Base-by-base conservation (phyloP, 2,329 filamentous ascomycete genomes). In the Phialocephala sp. region DNA sequence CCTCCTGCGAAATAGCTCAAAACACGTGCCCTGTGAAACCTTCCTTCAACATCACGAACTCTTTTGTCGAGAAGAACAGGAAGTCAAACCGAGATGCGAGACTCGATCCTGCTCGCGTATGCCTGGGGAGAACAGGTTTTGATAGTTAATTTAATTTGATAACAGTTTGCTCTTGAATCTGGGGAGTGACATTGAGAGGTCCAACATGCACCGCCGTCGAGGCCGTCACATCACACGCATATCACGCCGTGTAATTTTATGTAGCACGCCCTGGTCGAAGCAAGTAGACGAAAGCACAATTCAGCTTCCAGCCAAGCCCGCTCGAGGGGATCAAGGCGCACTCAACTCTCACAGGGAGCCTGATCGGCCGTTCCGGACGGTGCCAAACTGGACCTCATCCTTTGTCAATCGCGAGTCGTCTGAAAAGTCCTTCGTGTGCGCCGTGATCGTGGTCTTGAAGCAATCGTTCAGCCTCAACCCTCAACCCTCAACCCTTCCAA, bases 191-290 rank as follows among this genome's bases (percentile, higher is more conserved):
- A 24, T 57, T 6, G 55, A 57, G 35, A 39, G 24, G 35, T 57
- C 55, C 35, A 57, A 39, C 55, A 57, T 57, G 35, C 55, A 64
- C 14, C 24, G 20, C 24, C 52, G 18, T 59, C 62, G 55, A 20
- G 36, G 24, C 50, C 24, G 22, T 54, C 50, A 54, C 50, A 60
- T 47, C 56, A 64, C 59, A 41, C 58, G 62, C 36, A 64, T 47
- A 39, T 61, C 50, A 18, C 45, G 50, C 35, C 60, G 63, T 62
- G 24, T 32, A 65, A 62, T 35, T 62, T 65, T 36, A 59, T 59
- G 27, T 64, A 55, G 35, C 59, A 55, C 11, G 45, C 15, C 37
- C 47, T 62, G 52, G 50, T 54, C 50, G 12, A 18, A 54, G 27
- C 6, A 54, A 35, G 24, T 20, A 27, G 20, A 27, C 18, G 8